Evolutionary conservation across 768 basidiomycete genomes (phyloP), one percentile per base, ranked within the genome.

Genomic region (Pisolithus sp.): DNA sequence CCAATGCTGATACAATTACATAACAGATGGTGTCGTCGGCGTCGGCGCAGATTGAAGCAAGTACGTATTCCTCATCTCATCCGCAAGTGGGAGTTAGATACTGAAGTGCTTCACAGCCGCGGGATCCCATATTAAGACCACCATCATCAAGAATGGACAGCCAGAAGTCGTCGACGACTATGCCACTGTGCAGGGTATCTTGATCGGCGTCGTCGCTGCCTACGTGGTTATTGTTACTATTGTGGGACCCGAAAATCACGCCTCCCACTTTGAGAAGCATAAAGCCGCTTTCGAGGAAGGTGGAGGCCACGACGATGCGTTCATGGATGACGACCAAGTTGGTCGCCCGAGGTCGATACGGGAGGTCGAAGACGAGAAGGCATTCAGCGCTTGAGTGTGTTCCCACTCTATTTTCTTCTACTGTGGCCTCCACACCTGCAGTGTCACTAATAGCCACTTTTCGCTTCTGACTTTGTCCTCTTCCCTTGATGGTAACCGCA

Each of bases 221-320:
- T 94, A 86, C 56, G 81, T 90, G 40, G 68, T 95, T 42, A 26
- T 91, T 62, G 76, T 89, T 59, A 85, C 85, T 12, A 71, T 91
- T 56, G 66, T 95, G 51, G 93, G 93, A 3, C 85, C 88, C 1
- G 84, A 85, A 63, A 82, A 86, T 53, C 86, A 87, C 58, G 80
- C 83, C 8, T 74, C 81, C 9, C 89, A 87, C 69, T 97, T 95
- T 62, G 93, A 97, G 73, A 78, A 86, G 55, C 77, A 82, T 60
- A 86, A 84, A 67, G 66, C 83, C 2, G 92, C 89, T 1, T 87
- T 86, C 68, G 86, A 93, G 62, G 76, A 83, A 54, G 89, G 89
- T 50, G 87, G 65, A 0, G 79, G 79, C 28, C 74, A 66, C 21
- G 71, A 74, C 31, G 82, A 81, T 30, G 73, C 73, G 21, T 63